Conservation (phyloP, 2,329 filamentous ascomycete genomes). For the Pseudocercospora vitis region DNA sequence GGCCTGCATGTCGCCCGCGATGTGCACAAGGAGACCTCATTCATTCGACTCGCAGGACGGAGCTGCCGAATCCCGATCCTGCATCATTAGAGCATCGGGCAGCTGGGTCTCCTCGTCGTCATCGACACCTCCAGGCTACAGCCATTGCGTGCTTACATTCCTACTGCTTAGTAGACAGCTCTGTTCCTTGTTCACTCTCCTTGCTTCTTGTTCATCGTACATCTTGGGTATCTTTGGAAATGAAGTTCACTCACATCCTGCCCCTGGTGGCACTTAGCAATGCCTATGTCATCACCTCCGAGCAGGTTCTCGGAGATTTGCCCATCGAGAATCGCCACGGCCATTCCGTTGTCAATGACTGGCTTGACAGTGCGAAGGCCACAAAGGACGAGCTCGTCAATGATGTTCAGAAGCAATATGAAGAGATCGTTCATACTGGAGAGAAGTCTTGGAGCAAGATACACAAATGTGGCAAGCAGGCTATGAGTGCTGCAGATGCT, state of each 20-base stretch:
- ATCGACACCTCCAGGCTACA: constrained; percentile 23
- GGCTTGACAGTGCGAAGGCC: constrained; percentile 36
- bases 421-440: constrained; percentile 27
- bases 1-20: too few species aligned
- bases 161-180: constrained; percentile 3
- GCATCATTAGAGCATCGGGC: constrained; percentile 5
- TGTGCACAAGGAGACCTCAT: neutral
- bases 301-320: constrained; percentile 49
- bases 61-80: constrained; percentile 8
- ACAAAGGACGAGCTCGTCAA: constrained; percentile 41
- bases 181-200: neutral
- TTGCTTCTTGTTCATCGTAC: neutral
- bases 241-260: constrained; percentile 52
- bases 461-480: constrained; percentile 21
- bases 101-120: constrained; percentile 11
- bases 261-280: constrained; percentile 52
- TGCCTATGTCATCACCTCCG: constrained; percentile 56
- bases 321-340: constrained; percentile 41
- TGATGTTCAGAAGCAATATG: constrained; percentile 38
- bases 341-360: constrained; percentile 31
- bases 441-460: constrained; percentile 18
- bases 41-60: constrained; percentile 15
- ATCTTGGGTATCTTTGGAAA: constrained; percentile 32
- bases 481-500: constrained; percentile 35
- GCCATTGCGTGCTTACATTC: constrained; percentile 21